Base-by-base conservation (phyloP, 2,329 filamentous ascomycete species). In the Aspergillus pseudotamarii region DNA sequence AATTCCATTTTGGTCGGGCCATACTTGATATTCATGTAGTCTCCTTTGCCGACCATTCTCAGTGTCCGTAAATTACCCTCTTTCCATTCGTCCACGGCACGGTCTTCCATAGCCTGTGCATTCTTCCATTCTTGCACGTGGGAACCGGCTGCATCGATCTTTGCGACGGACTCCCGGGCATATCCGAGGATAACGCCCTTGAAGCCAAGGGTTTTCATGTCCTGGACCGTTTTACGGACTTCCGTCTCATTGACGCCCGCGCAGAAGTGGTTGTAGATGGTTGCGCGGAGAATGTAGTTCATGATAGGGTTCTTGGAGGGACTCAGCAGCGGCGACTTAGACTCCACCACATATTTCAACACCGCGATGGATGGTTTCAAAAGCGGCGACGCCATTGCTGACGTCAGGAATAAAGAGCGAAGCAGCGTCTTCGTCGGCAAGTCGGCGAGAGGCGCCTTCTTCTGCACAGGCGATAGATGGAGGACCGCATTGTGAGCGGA, bases 251-350 rank as follows among this genome's bases (percentile, higher is more conserved):
- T 82, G 1, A 73, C 75, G 0, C 82, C 82, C 0, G 82, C 82
- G 53, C 82, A 84, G 65, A 84, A 84, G 12, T 84, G 82, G 45
- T 83, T 75, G 64, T 84, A 84, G 11, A 83, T 74, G 2, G 79
- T 67, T 16, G 69, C 72, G 23, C 75, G 75, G 8, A 80, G 69
- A 3, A 79, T 62, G 56, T 74, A 72, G 26, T 77, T 73, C 11
- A 84, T 68, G 2, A 82, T 16, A 0, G 70, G 71, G 63, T 82
- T 82, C 5, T 69, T 72, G 30, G 82, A 79, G 0, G 81, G 78
- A 58, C 79, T 78, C 4, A 83, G 66, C 2, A 82, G 53, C 4
- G 68, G 45, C 0, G 74, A 76, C 28, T 76, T 75, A 11, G 78
- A 80, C 45, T 77, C 73, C 3, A 76, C 73, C 43, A 80, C 72